phyloP scores from a whole-genome alignment of 257 asterid species.

The Fraxinus americana region DNA sequence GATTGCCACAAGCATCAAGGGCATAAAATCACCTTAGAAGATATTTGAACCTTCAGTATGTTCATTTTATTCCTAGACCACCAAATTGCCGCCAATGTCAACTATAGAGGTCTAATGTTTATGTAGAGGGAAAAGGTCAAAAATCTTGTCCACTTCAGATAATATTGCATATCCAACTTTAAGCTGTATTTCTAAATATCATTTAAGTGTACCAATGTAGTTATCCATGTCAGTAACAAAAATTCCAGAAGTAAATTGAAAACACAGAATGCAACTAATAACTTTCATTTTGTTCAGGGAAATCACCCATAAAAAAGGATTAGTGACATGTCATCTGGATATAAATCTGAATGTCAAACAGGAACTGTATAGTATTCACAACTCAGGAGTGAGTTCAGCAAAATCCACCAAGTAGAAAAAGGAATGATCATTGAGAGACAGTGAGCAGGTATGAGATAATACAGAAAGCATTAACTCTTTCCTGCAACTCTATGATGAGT shows the following conservation, averaged over 20 bases:
- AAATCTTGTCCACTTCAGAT: conserved; percentile 10
- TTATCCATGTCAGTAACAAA: not conserved
- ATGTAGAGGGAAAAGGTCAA: conserved; percentile 15
- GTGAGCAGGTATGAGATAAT: conserved; percentile 18
- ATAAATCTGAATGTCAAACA: not conserved
- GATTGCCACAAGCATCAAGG: conserved; percentile 10
- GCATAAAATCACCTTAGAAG: conserved; percentile 18
- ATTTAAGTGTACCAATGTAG: not conserved
- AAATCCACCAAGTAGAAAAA: conserved; percentile 16
- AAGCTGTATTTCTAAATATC: conserved; percentile 13
- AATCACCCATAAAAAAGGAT: not conserved
- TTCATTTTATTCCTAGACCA: not conserved
- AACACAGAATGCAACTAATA: conserved; percentile 3
- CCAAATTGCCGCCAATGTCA: conserved; percentile 6
- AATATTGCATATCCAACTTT: conserved; percentile 17
- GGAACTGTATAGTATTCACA: not conserved
- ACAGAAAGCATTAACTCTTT: not conserved
- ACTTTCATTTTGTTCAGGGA: conserved; percentile 6
- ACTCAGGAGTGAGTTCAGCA: not conserved
- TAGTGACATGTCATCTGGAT: conserved; percentile 18
- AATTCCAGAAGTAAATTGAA: conserved; percentile 14
- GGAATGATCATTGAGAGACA: conserved; percentile 2
- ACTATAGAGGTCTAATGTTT: not conserved
- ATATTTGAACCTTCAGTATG: conserved; percentile 12
- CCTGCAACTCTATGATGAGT: not conserved